Evolutionary conservation across 2,329 filamentous ascomycete genomes (phyloP).

Genomic region (Alternaria novae-zelandiae): DNA sequence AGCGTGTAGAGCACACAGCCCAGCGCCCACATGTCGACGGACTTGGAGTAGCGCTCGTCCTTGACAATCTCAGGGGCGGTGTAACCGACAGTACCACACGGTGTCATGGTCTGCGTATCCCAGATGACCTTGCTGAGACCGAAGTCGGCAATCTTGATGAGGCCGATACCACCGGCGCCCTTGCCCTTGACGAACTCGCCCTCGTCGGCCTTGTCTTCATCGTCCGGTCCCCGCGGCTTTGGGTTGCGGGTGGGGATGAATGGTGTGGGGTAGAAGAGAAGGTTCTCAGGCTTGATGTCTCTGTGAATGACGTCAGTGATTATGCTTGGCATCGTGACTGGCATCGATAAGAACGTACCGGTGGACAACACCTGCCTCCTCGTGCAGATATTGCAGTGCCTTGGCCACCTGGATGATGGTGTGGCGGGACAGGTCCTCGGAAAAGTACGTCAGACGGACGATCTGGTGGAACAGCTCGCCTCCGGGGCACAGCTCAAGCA

Average conservation of each 20-base stretch:
- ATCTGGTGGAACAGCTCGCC: conserved; percentile 99
- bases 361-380: conserved; percentile 94
- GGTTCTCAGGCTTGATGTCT: conserved; percentile 98
- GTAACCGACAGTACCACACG: conserved; percentile 98
- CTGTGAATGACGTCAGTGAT: conserved; percentile 60
- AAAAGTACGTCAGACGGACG: conserved; percentile 97
- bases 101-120: conserved; percentile 98
- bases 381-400: conserved; percentile 90
- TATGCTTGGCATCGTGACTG: conserved; percentile 1
- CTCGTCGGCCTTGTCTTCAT: conserved; percentile 97
- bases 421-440: conserved; percentile 91
- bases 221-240: conserved; percentile 81
- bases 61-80: conserved; percentile 99
- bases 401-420: conserved; percentile 96
- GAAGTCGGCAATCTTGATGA: conserved; percentile 98
- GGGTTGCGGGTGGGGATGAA: conserved; percentile 80
- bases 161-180: conserved; percentile 88
- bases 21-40: conserved; percentile 98
- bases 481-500: conserved; percentile 91
- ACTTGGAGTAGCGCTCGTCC: conserved; percentile 98
- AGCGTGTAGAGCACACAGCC: conserved; percentile 97
- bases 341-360: conserved; percentile 66
- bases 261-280: conserved; percentile 87
- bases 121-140: conserved; percentile 97
- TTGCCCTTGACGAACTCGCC: conserved; percentile 85